Conservation (phyloP, 768 basidiomycete genomes). For the Russula lepida region DNA sequence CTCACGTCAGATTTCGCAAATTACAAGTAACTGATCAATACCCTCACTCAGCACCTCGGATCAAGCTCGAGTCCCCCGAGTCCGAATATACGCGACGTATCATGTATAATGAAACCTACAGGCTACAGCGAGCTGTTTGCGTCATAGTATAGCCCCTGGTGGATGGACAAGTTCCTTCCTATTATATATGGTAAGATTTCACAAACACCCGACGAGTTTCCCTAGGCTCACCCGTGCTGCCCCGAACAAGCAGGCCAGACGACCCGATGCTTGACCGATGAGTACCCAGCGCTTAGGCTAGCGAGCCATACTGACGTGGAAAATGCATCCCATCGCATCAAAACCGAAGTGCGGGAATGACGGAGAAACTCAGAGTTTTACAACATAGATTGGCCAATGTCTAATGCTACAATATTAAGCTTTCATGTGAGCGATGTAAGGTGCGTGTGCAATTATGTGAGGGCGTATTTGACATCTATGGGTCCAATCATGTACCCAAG, state of each 20-base stretch:
- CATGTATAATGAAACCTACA: neutral
- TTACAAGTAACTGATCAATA: neutral
- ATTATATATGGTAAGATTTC: neutral
- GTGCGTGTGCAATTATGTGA: neutral
- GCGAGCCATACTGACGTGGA: neutral
- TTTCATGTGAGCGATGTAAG: neutral
- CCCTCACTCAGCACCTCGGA: neutral
- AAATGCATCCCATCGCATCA: neutral
- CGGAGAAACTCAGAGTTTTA: neutral
- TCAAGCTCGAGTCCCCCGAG: neutral
- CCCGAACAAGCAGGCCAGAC: neutral
- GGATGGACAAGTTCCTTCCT: neutral
- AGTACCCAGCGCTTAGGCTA: neutral
- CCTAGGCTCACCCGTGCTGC: neutral
- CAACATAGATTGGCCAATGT: neutral
- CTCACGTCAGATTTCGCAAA: conserved; percentile 1
- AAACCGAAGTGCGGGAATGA: neutral
- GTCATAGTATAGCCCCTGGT: neutral
- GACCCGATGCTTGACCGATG: neutral
- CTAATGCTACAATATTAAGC: conserved; percentile 9
- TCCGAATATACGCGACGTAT: neutral
- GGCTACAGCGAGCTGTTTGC: neutral
- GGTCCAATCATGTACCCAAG: neutral
- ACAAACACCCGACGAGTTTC: neutral
- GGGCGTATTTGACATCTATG: neutral